Base-by-base conservation (phyloP, 2,329 filamentous ascomycete genomes). In the Grosmannia huntii region DNA sequence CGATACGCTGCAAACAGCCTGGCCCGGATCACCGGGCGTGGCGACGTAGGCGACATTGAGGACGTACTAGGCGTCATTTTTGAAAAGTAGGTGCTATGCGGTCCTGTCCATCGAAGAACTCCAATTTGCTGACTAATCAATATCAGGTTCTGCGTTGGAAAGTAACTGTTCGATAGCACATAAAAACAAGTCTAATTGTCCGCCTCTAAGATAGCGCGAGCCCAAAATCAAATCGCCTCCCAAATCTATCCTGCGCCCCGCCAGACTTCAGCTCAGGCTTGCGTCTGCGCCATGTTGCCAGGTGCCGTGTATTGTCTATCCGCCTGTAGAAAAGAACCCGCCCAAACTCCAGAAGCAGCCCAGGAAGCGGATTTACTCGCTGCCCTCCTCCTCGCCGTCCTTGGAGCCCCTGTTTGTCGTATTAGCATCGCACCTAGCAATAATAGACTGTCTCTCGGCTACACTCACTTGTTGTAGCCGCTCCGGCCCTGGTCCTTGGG, bases 61-160 rank as follows among this genome's bases (percentile, higher is more conserved):
- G 94, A 97, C 68, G 89, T 99, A 9, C 73, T 99, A 51, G 94
- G 94, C 0, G 91, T 99, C 25, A 91, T 99, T 4, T 99, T 99
- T 73, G 92, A 97, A 71, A 97, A 95, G 89, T 95, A 74, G 77
- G 82, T 81, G 41, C 48, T 49, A 12, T 48, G 53, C 48, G 44
- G 14, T 33, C 31, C 5, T 2, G 31, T 9, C 31, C 5, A 7
- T 33, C 2, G 31, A 33, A 2, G 6, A 2, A 9, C 6, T 33
- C 9, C 11, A 9, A 21, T 48, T 10, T 36, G 25, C 25, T 49
- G 16, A 46, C 46, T 46, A n/a, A 9, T 9, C 41, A 12, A 44
- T 33, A 11, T n/a, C 51, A 77, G 74, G 57, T 77, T 77, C 56
- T 77, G 75, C 59, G 75, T 77, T 3, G 75, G 75, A 55, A 52